Base-by-base conservation (phyloP, 306 rosid genomes). In the Corylus heterophylla region DNA sequence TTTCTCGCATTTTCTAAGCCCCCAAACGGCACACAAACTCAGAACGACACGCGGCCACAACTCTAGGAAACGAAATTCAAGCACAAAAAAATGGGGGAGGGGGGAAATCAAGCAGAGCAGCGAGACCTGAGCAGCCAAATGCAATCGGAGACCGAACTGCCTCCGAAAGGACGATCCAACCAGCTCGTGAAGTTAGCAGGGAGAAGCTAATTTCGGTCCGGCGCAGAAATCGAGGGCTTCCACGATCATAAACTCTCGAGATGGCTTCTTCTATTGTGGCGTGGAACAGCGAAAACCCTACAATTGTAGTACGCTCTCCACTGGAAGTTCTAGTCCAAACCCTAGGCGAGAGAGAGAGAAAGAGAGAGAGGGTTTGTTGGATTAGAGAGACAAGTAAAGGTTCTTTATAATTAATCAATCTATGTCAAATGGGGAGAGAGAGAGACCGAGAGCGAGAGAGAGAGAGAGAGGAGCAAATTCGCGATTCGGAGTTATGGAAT, bases 281-380 rank as follows among this genome's bases (percentile, higher is more conserved):
- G 54, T 67, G 35, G 42, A 71, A 51, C 51, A 64, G n/a, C 39
- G 27, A 49, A 83, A 84, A 74, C 84, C 91, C 89, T 76, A 55
- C 1, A 73, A 77, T 78, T 76, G 25, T 20, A 51, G 68, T 22
- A n/a, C 39, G 62, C 22, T 52, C 17, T 74, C 51, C 62, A 52
- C 61, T 80, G 80, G 75, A 85, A 77, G 64, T 78, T 74, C 55
- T 83, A 39, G 69, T 25, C 74, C 87, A 83, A 88, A 87, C 96
- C 96, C 96, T 85, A 90, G 81, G 81, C 70, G 55, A 49, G 69
- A n/a, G 73, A 71, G 48, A 39, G 54, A 11, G 59, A 69, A 6
- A 10, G 27, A 44, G 12, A 27, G 45, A 74, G 27, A 12, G 44
- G 17, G 74, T 52, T 78, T 79, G 59, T 80, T 74, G 68, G 81